phyloP scores from a whole-genome alignment of 208 protist genomes.

The Entamoeba invadens region DNA sequence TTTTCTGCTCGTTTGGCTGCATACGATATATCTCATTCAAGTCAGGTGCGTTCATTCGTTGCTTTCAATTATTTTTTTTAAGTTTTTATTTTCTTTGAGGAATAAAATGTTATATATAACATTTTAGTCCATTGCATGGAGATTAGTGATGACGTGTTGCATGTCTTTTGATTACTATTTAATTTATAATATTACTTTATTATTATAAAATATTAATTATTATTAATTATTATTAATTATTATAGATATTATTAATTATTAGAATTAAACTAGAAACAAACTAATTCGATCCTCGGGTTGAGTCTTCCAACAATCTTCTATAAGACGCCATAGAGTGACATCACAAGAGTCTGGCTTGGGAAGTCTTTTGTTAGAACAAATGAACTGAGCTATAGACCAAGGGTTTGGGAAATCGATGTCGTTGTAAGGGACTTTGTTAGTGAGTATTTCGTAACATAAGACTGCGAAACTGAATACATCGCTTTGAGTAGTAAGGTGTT shows the following conservation, averaged over 20 bases:
- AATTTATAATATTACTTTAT: too few species aligned
- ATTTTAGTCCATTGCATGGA: too few species aligned
- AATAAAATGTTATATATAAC: too few species aligned
- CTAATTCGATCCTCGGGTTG: neutral
- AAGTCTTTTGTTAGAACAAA: neutral
- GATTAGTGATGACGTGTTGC: too few species aligned
- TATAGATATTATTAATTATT: too few species aligned
- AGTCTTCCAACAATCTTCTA: neutral
- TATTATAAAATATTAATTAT: too few species aligned
- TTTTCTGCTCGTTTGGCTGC: neutral
- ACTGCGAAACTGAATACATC: neutral
- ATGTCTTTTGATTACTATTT: too few species aligned
- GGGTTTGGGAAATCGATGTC: neutral
- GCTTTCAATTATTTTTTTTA: neutral
- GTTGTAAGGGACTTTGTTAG: neutral
- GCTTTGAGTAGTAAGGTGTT: neutral
- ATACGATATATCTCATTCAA: neutral
- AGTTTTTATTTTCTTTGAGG: neutral
- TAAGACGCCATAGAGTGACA: neutral
- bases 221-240: too few species aligned
- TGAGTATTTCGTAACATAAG: neutral
- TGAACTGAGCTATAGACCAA: neutral
- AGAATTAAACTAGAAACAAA: too few species aligned
- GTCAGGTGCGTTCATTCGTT: neutral
- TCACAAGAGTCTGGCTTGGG: neutral